Evolutionary conservation across 2,329 filamentous ascomycete genomes (phyloP).

Genomic region (Sclerotinia borealis): DNA sequence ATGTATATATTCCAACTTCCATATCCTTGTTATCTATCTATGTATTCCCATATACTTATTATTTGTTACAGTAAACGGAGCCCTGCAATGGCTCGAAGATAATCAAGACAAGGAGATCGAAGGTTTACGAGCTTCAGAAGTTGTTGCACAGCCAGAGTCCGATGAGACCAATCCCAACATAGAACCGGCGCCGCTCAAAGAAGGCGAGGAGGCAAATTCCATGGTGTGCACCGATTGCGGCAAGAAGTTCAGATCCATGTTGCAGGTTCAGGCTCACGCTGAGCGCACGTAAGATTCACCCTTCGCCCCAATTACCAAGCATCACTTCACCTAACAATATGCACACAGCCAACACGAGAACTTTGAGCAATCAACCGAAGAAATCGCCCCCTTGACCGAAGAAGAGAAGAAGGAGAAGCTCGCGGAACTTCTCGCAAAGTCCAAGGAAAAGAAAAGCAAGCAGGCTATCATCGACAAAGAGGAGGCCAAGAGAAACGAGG

Average conservation of each 20-base stretch:
- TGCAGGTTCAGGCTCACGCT: constrained; percentile 84
- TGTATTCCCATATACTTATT: constrained; percentile 14
- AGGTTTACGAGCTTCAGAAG: constrained; percentile 54
- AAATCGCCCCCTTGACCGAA: constrained; percentile 82
- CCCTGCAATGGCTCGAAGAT: constrained; percentile 89
- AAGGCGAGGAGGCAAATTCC: constrained; percentile 67
- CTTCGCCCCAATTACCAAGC: no score
- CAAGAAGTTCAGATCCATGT: constrained; percentile 78
- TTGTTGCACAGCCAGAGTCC: constrained; percentile 37
- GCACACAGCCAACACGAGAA: constrained; percentile 69
- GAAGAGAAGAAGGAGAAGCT: constrained; percentile 84
- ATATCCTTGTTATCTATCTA: not conserved
- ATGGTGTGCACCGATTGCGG: constrained; percentile 92
- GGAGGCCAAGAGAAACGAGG: constrained; percentile 80
- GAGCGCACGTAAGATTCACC: constrained; percentile 64
- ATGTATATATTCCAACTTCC: constrained; percentile 35
- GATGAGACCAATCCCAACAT: constrained; percentile 47
- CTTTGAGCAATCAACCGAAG: constrained; percentile 89
- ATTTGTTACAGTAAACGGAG: constrained; percentile 62
- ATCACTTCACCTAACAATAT: not conserved
- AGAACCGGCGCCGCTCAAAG: constrained; percentile 60
- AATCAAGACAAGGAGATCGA: constrained; percentile 85
- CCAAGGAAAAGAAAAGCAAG: constrained; percentile 65
- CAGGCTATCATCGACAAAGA: constrained; percentile 70
- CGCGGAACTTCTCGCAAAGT: constrained; percentile 63